Base-by-base conservation (phyloP, 345 rosid species). In the Isatis tinctoria region DNA sequence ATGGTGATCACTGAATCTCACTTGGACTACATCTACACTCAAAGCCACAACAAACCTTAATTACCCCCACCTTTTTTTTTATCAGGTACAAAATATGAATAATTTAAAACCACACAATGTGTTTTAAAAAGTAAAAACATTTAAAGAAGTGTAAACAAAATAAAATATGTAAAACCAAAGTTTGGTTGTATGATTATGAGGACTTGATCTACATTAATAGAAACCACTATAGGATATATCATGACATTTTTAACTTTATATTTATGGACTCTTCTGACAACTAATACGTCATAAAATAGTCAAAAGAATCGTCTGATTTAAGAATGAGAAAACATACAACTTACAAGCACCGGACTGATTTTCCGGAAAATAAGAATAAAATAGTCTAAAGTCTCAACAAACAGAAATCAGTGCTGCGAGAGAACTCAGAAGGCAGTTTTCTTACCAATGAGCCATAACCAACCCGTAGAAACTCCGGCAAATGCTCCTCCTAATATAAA, bases 1-100 rank as follows among this genome's bases (percentile, higher is more conserved):
- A 76, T 87, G 79, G 74, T 87, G 87, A 72, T 80, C 18, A 85
- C 85, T 37, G 96, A 89, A 17, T 85, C 96, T 70, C 96, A 89
- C 80, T 81, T 92, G 79, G 96, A 91, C 77, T 91, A 91, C 75
- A 87, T 91, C 47, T 91, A 91, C 85, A 91, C 93, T 56, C 93
- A 91, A 74, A 51, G 75, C 33, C 91, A 85, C 14, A 81, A 83
- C 64, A 86, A 68, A 59, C 79, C 79, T 69, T 75, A 52, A 43
- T 1, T 0, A 54, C 4, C 54, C n/a, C 1, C 35, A 33, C 35
- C 44, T 14, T 35, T n/a, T 6, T 0, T 4, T 33, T 66, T 3
- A 1, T 17, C 10, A 7, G 24, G 51, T 45, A 0, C 51, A 27
- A 51, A 51, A 5, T 45, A 20, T 11, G 56, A 22, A 51, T 52